Evolutionary conservation across 139 green algal genomes (phyloP).

Genomic region (Chlorella sp.): DNA sequence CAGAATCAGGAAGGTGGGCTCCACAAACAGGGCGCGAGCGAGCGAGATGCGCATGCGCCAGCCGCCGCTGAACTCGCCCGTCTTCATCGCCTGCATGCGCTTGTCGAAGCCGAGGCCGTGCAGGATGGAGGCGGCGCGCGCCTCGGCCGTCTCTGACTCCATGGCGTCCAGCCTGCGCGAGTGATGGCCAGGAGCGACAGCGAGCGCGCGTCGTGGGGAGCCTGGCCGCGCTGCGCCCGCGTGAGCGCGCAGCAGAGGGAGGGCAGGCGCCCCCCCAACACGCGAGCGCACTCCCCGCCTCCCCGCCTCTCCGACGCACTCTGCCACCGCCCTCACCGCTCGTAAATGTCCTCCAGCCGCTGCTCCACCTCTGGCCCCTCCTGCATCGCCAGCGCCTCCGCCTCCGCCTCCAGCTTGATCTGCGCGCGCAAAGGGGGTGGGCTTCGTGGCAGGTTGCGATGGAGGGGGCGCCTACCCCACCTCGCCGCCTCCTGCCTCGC

Average conservation of each 20-base stretch:
- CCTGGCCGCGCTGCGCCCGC: background rate
- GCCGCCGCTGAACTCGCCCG: conserved; percentile 91
- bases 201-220: background rate
- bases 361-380: conserved; percentile 76
- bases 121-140: conserved; percentile 83
- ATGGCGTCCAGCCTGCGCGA: conserved; percentile 78
- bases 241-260: background rate
- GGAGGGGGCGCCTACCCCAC: too few relatives aligned
- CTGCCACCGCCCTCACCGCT: conserved; percentile 39
- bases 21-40: conserved; percentile 89
- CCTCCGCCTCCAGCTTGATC: conserved; percentile 80
- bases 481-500: too few relatives aligned
- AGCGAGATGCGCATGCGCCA: conserved; percentile 98
- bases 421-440: too few relatives aligned
- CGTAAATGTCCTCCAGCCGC: conserved; percentile 73
- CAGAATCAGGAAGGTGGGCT: conserved; percentile 90
- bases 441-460: too few relatives aligned
- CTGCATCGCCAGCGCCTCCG: conserved; percentile 66
- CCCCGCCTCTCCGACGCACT: background rate
- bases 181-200: background rate
- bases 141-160: conserved; percentile 80
- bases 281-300: too few relatives aligned
- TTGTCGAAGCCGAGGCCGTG: conserved; percentile 94
- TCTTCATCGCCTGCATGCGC: conserved; percentile 83
- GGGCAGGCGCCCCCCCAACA: too few relatives aligned